phyloP scores from a whole-genome alignment of 140 eudicot genomes.

The Bidens hawaiensis region DNA sequence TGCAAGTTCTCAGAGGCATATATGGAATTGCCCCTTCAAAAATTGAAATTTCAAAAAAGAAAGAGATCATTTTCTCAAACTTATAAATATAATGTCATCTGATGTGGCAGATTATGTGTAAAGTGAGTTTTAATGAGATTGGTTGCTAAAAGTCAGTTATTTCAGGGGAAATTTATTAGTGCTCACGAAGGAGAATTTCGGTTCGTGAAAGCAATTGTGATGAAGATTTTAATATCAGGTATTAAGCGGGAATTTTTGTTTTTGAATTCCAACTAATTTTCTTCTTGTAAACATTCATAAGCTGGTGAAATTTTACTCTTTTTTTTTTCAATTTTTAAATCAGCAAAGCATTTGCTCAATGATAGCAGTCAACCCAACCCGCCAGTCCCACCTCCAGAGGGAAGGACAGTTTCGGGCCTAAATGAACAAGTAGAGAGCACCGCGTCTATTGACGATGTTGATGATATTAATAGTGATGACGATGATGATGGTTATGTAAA shows the following conservation, averaged over 20 bases:
- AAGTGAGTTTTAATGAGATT: neutral
- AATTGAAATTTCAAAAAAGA: too few relatives aligned
- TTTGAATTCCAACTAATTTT: neutral
- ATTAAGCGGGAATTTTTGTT: neutral
- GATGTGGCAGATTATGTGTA: neutral
- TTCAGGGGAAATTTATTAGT: constrained; percentile 67
- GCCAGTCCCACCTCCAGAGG: constrained; percentile 46
- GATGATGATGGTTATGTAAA: constrained; percentile 34
- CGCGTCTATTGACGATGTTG: constrained; percentile 36
- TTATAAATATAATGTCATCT: neutral
- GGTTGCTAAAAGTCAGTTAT: neutral
- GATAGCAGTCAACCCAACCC: constrained; percentile 39
- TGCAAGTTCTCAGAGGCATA: too few relatives aligned
- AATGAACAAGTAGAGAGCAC: constrained; percentile 29
- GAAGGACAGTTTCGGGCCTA: constrained; percentile 42
- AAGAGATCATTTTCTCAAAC: neutral
- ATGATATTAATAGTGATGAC: constrained; percentile 21
- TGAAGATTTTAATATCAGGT: constrained; percentile 62
- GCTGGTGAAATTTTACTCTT: neutral
- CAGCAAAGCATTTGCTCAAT: constrained; percentile 49
- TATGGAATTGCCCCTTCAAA: too few relatives aligned
- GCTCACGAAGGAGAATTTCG: constrained; percentile 62
- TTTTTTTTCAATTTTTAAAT: constrained; percentile 2
- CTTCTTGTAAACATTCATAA: neutral
- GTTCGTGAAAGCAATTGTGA: constrained; percentile 46